Conservation (phyloP, 208 protist species). For the Zelonia costaricensis region DNA sequence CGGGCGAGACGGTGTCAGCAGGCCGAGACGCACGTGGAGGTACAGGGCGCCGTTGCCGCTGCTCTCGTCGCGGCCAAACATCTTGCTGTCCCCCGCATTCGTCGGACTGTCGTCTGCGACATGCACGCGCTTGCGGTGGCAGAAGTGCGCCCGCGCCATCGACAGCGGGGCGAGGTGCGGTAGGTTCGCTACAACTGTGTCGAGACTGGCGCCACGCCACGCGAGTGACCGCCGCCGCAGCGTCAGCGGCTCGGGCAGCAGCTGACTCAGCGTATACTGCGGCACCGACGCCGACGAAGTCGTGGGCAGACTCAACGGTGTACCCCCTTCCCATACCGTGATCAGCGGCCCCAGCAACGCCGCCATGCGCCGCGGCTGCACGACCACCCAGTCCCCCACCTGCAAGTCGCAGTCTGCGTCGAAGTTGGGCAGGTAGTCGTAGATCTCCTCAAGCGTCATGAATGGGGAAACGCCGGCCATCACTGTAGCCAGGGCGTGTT, state of each 20-base stretch:
- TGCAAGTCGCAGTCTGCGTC: conserved; percentile 57
- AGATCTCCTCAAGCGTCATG: conserved; percentile 46
- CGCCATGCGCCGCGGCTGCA: conserved; percentile 47
- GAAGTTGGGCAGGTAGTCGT: conserved; percentile 72
- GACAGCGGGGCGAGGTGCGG: conserved; percentile 21
- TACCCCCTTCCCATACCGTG: conserved; percentile 27
- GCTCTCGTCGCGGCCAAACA: conserved; percentile 5
- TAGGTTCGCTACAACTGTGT: background rate
- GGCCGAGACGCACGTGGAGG: conserved; percentile 63
- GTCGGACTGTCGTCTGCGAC: conserved; percentile 9
- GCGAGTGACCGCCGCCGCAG: conserved; percentile 17
- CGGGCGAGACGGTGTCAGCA: conserved; percentile 77
- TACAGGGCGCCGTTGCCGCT: conserved; percentile 38
- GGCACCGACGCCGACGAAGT: conserved; percentile 3
- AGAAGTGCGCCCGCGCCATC: conserved; percentile 21
- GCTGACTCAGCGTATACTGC: conserved; percentile 21
- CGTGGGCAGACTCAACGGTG: background rate
- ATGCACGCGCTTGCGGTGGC: conserved; percentile 23
- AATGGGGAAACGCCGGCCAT: conserved; percentile 19
- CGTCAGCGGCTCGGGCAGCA: conserved; percentile 27
- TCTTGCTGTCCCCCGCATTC: background rate
- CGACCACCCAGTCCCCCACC: conserved; percentile 84
- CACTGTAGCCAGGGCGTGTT: no score
- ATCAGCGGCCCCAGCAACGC: conserved; percentile 66
- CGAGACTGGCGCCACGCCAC: conserved; percentile 6